These are phyloP conservation scores for Trichoderma reesei DNA, from an alignment of 495 filamentous ascomycete genomes.

Conservation along the genomic window DNA sequence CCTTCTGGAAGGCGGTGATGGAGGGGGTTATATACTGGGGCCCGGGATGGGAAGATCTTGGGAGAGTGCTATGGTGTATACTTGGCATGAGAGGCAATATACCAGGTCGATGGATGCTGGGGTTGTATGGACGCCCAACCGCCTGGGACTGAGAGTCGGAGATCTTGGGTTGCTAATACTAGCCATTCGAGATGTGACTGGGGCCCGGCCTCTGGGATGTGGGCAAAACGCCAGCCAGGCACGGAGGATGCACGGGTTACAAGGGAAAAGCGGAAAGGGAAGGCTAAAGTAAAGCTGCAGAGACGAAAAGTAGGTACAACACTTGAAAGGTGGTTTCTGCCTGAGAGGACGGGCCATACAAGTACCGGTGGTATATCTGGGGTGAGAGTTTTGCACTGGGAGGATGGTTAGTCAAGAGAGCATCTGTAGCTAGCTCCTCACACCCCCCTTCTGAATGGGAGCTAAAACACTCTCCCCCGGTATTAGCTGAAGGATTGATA, in stretches of 20 bases:
- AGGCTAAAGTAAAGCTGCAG: neutral
- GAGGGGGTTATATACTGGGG: slow-evolving; percentile 1
- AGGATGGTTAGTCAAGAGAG: neutral
- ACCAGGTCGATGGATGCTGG: neutral
- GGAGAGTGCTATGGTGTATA: neutral
- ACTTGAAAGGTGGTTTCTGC: neutral
- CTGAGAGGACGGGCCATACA: neutral
- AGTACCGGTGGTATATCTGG: neutral
- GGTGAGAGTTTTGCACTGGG: neutral
- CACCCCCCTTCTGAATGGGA: neutral
- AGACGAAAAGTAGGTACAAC: neutral
- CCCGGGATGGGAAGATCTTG: neutral
- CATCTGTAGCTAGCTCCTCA: neutral
- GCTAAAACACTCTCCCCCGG: neutral
- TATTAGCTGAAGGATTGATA: neutral
- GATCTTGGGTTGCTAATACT: neutral
- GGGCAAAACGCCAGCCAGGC: neutral
- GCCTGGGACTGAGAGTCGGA: neutral
- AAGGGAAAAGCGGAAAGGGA: neutral
- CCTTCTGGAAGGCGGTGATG: neutral
- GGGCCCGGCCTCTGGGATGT: neutral
- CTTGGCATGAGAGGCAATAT: neutral
- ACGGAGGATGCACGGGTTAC: neutral
- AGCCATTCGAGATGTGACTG: neutral
- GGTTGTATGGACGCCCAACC: neutral